phyloP scores from a whole-genome alignment of 2,329 filamentous ascomycete species.

The Zymoseptoria pseudotritici region DNA sequence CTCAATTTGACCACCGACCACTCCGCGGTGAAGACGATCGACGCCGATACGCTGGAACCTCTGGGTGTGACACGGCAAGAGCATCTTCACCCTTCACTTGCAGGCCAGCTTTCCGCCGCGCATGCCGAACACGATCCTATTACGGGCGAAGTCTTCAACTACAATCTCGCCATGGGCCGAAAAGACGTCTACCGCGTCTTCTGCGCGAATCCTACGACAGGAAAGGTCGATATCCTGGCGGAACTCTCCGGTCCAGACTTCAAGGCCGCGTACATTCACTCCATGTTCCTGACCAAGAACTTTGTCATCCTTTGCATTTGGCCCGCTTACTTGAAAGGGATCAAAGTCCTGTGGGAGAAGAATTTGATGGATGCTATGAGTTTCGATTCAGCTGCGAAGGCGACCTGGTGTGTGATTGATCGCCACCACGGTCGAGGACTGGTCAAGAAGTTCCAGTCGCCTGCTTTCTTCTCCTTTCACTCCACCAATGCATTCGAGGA shows the following conservation, averaged over 20 bases:
- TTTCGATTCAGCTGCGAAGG: conserved; percentile 44
- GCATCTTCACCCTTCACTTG: conserved; percentile 59
- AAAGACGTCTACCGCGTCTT: conserved; percentile 62
- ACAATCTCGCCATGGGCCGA: conserved; percentile 61
- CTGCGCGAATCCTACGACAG: conserved; percentile 53
- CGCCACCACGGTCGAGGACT: conserved; percentile 55
- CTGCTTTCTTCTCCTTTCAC: conserved; percentile 72
- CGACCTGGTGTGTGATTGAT: conserved; percentile 69
- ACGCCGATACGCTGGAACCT: conserved; percentile 66
- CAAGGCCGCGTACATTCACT: conserved; percentile 67
- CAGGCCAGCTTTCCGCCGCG: conserved; percentile 59
- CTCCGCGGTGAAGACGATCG: conserved; percentile 55
- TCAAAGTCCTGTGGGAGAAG: conserved; percentile 54
- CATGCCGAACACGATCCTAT: conserved; percentile 64
- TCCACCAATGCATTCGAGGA: conserved; percentile 71
- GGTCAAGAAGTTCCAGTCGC: conserved; percentile 59
- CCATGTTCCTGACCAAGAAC: conserved; percentile 63
- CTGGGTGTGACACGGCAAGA: conserved; percentile 55
- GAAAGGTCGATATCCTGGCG: conserved; percentile 62
- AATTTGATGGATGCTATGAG: conserved; percentile 63
- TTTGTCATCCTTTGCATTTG: conserved; percentile 69
- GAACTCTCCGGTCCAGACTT: conserved; percentile 47
- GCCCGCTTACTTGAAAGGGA: conserved; percentile 54
- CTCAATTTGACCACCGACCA: conserved; percentile 53
- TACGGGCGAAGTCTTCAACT: conserved; percentile 74